phyloP scores from a whole-genome alignment of 345 rosid genomes.

The Euphorbia peplus region DNA sequence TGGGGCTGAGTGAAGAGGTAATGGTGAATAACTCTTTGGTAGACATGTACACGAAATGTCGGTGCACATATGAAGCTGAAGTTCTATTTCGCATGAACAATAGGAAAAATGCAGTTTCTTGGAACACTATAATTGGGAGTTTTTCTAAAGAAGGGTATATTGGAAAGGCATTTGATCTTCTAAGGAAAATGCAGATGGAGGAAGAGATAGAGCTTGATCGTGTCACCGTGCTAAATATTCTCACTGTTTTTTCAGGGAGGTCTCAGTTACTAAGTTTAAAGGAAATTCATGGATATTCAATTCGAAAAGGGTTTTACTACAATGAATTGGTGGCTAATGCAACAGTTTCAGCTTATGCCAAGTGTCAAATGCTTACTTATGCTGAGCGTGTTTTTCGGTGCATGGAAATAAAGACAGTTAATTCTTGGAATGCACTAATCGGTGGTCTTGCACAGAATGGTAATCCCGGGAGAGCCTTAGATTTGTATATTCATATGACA shows the following conservation, averaged over 20 bases:
- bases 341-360: conserved; percentile 55
- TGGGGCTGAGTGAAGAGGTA: conserved; percentile 43
- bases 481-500: conserved; percentile 42
- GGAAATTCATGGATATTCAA: conserved; percentile 59
- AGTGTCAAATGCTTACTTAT: conserved; percentile 35
- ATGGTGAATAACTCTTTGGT: conserved; percentile 54
- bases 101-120: conserved; percentile 53
- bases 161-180: conserved; percentile 33
- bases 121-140: conserved; percentile 57
- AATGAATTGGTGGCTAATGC: conserved; percentile 53
- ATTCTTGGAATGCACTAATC: conserved; percentile 71
- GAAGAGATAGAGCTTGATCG: conserved; percentile 34
- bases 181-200: conserved; percentile 45
- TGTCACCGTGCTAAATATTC: conserved; percentile 50
- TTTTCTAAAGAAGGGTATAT: conserved; percentile 41
- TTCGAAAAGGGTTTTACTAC: conserved; percentile 42
- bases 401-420: conserved; percentile 43
- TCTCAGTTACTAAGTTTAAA: conserved; percentile 42
- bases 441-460: conserved; percentile 50
- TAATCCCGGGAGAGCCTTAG: conserved; percentile 46
- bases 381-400: conserved; percentile 40
- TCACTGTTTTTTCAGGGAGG: conserved; percentile 39
- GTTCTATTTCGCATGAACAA: conserved; percentile 38
- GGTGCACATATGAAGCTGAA: conserved; percentile 42
- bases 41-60: conserved; percentile 64